Conservation (phyloP, 177 flowering plant genomes). For the Vitis hybrid region DNA sequence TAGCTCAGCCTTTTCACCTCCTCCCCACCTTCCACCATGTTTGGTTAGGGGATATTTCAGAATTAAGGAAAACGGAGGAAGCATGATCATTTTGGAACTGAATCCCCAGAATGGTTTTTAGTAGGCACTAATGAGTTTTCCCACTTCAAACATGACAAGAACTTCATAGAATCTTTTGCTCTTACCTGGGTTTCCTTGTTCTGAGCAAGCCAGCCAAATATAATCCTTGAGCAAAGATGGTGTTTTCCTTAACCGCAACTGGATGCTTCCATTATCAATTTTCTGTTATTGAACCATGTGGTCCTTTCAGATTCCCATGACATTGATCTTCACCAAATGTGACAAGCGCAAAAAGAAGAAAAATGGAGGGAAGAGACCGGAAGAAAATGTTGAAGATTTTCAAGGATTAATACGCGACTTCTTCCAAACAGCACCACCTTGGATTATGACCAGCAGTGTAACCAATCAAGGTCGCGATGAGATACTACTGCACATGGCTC, state of each 20-base stretch:
- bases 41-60: too few species aligned
- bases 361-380: slow-evolving; percentile 88
- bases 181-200: neutral
- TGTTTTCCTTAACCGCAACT: neutral
- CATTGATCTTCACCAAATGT: slow-evolving; percentile 93
- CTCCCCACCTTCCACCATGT: neutral
- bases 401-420: slow-evolving; percentile 65
- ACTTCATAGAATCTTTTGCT: neutral
- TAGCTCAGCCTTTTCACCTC: neutral
- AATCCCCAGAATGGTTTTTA: neutral
- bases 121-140: neutral
- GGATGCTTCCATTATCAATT: too few species aligned
- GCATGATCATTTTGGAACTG: neutral
- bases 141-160: neutral
- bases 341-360: slow-evolving; percentile 91
- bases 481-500: slow-evolving; percentile 91
- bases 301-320: slow-evolving; percentile 84
- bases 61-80: too few species aligned
- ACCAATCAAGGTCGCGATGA: slow-evolving; percentile 94
- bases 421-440: slow-evolving; percentile 82
- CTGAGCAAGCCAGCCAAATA: neutral
- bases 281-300: too few species aligned
- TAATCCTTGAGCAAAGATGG: too few species aligned
- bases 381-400: slow-evolving; percentile 84
- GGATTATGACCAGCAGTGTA: slow-evolving; percentile 98